phyloP scores from a whole-genome alignment of 2,329 filamentous ascomycete species.

The Fusarium sp. region DNA sequence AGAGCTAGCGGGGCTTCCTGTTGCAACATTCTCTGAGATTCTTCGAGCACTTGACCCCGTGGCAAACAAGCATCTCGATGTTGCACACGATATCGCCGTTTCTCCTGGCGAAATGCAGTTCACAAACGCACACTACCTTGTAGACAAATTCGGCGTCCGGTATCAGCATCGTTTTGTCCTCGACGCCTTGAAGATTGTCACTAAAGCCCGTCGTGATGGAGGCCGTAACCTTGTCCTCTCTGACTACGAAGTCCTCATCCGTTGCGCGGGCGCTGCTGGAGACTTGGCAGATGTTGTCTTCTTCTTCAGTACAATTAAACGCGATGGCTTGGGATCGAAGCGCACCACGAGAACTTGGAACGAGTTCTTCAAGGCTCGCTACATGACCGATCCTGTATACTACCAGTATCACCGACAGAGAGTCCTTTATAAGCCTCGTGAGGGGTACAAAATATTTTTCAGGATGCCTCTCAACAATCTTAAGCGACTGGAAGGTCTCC shows the following conservation, averaged over 20 bases:
- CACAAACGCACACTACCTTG: slow-evolving; percentile 48
- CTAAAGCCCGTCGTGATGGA: slow-evolving; percentile 44
- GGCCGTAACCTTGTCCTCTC: slow-evolving; percentile 45
- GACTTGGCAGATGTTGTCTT: slow-evolving; percentile 48
- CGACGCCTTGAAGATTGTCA: slow-evolving; percentile 47
- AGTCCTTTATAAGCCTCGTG: slow-evolving; percentile 52
- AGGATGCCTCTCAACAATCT: slow-evolving; percentile 22
- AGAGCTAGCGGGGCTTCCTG: slow-evolving; percentile 55
- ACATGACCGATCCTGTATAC: slow-evolving; percentile 57
- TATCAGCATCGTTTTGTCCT: slow-evolving; percentile 52
- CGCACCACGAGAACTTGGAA: slow-evolving; percentile 49
- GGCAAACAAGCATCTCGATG: slow-evolving; percentile 59
- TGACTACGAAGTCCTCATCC: slow-evolving; percentile 57
- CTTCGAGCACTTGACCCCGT: slow-evolving; percentile 70
- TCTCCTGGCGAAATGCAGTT: slow-evolving; percentile 51
- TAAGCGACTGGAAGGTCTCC: slow-evolving; percentile 44
- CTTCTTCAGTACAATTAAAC: slow-evolving; percentile 47
- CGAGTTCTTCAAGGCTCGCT: slow-evolving; percentile 60
- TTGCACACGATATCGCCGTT: slow-evolving; percentile 53
- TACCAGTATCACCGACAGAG: slow-evolving; percentile 55
- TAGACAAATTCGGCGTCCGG: slow-evolving; percentile 59
- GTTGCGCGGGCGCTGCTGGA: slow-evolving; percentile 57
- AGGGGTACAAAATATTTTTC: slow-evolving; percentile 45
- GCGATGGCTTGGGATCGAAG: slow-evolving; percentile 39
- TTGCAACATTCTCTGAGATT: slow-evolving; percentile 69